Percentiles rank a stretch among this genome's conserved stretches.
Conservation (phyloP, 768 basidiomycete species). For the Mycena floridula region DNA sequence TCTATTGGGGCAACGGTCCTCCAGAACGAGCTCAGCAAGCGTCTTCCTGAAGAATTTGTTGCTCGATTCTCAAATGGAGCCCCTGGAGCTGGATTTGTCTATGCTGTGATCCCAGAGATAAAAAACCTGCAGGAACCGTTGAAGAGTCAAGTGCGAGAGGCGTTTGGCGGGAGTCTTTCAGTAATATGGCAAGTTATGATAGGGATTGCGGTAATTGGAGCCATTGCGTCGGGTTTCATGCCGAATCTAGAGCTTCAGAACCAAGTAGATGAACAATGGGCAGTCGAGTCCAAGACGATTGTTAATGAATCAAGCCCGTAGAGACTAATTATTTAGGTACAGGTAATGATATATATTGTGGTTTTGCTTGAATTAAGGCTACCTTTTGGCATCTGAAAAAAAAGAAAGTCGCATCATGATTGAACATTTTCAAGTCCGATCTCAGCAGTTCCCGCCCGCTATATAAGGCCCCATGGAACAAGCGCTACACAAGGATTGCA, state of each 20-base stretch:
- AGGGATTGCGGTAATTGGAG: neutral
- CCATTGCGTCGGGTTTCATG: neutral
- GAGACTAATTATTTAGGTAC: too few species aligned
- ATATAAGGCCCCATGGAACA: too few species aligned
- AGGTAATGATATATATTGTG: too few species aligned
- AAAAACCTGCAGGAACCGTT: neutral
- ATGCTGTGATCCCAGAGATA: neutral
- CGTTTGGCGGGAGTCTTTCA: neutral
- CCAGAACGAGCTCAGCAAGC: constrained; percentile 19
- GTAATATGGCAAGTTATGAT: neutral
- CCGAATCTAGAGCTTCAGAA: neutral
- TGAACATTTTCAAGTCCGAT: too few species aligned
- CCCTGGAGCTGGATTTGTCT: neutral
- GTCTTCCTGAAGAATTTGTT: constrained; percentile 22
- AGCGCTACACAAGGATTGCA: too few species aligned
- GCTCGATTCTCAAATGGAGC: constrained; percentile 7
- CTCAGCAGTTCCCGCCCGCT: too few species aligned
- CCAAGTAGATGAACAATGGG: neutral
- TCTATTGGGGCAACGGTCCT: constrained; percentile 27
- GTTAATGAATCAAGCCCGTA: too few species aligned
- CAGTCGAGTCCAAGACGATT: too few species aligned
- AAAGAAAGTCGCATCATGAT: too few species aligned
- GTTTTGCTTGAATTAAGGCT: too few species aligned
- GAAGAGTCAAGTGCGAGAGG: neutral
- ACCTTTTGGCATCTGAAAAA: too few species aligned